Evolutionary conservation across 2,329 filamentous ascomycete genomes (phyloP).

Genomic region (Didymella keratinophila): DNA sequence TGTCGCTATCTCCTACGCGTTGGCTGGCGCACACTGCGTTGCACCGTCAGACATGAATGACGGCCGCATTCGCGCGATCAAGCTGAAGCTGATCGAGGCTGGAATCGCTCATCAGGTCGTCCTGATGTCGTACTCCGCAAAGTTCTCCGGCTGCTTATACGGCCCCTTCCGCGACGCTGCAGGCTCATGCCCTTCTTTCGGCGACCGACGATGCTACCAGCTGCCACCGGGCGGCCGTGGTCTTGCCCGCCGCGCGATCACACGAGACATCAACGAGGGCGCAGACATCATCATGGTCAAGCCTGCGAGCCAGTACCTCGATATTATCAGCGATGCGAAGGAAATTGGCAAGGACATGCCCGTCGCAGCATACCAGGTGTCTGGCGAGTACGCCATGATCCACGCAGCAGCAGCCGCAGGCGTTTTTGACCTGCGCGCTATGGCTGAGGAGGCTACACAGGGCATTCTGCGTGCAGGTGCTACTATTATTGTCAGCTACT

Average conservation of each 20-base stretch:
- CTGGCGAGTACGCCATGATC: constrained; percentile 97
- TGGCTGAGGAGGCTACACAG: constrained; percentile 94
- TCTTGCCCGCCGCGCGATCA: constrained; percentile 87
- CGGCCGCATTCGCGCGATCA: constrained; percentile 94
- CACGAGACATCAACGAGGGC: constrained; percentile 88
- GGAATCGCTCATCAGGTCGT: constrained; percentile 90
- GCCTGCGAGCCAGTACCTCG: constrained; percentile 92
- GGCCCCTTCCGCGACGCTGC: constrained; percentile 97
- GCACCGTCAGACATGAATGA: constrained; percentile 99
- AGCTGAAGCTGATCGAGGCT: constrained; percentile 94
- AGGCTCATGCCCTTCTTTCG: constrained; percentile 88
- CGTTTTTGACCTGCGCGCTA: constrained; percentile 91
- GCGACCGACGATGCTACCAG: constrained; percentile 96
- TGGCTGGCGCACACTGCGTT: constrained; percentile 94
- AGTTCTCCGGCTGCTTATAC: constrained; percentile 96
- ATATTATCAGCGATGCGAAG: constrained; percentile 98
- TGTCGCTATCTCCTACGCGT: constrained; percentile 97
- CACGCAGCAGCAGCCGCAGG: constrained; percentile 94
- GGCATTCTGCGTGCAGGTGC: constrained; percentile 92
- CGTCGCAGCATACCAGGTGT: constrained; percentile 95
- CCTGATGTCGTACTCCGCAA: constrained; percentile 97
- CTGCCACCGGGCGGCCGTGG: constrained; percentile 91
- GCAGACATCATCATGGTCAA: constrained; percentile 99
- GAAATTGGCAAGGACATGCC: constrained; percentile 91
- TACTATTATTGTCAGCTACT: constrained; percentile 92